Conservation (phyloP, 1,139 yeast species). For the Pichia sp. region DNA sequence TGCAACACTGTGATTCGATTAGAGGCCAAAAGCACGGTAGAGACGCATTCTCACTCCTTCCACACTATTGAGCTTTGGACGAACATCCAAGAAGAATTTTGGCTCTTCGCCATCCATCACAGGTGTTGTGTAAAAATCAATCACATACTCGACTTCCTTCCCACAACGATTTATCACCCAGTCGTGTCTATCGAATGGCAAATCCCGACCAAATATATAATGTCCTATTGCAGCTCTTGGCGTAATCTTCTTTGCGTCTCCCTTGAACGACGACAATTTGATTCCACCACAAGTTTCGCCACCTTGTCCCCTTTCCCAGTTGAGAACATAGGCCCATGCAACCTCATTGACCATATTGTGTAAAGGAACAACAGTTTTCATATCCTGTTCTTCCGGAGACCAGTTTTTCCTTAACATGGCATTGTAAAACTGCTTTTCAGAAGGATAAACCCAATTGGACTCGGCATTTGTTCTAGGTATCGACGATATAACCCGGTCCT, state of each 20-base stretch:
- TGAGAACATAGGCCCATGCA: conserved; percentile 80
- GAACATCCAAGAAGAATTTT: conserved; percentile 76
- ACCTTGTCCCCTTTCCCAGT: conserved; percentile 71
- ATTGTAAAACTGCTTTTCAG: conserved; percentile 89
- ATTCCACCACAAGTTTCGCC: conserved; percentile 80
- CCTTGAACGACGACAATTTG: conserved; percentile 78
- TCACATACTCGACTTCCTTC: conserved; percentile 75
- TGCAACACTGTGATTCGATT: neutral
- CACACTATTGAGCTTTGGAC: conserved; percentile 78
- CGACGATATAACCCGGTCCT: conserved; percentile 71
- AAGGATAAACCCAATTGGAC: conserved; percentile 88
- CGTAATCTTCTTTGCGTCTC: conserved; percentile 77
- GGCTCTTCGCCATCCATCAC: conserved; percentile 44
- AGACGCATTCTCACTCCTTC: conserved; percentile 77
- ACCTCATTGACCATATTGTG: conserved; percentile 92
- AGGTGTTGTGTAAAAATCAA: conserved; percentile 68
- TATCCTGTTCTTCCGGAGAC: conserved; percentile 77
- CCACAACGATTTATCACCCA: conserved; percentile 94
- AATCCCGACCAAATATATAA: conserved; percentile 55
- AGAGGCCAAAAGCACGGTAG: conserved; percentile 51
- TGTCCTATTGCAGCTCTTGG: conserved; percentile 84
- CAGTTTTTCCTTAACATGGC: conserved; percentile 92
- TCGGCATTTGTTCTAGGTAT: conserved; percentile 72
- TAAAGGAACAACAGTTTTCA: conserved; percentile 88
- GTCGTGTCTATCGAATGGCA: conserved; percentile 95